phyloP scores from a whole-genome alignment of 129 eudicot species.

The Flaveria brownii region DNA sequence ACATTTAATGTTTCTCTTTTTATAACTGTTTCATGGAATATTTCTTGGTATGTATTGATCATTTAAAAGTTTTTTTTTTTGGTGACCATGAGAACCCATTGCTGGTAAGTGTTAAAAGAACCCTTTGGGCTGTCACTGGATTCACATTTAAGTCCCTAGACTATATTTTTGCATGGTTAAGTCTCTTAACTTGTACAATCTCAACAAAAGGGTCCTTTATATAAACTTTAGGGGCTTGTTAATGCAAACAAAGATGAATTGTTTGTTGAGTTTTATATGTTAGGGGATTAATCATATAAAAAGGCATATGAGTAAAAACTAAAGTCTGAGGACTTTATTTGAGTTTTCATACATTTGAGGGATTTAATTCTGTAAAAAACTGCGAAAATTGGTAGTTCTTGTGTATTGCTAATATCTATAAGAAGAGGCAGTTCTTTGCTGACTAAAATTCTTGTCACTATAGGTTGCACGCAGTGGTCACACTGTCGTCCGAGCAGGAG shows the following conservation, averaged over 20 bases:
- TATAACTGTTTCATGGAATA: neutral
- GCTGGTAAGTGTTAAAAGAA: neutral
- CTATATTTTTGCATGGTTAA: neutral
- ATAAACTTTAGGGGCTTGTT: neutral
- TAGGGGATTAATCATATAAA: neutral
- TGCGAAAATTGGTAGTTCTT: neutral
- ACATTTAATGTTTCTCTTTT: neutral
- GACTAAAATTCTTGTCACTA: conserved; percentile 16
- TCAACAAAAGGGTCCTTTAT: neutral
- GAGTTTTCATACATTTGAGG: neutral
- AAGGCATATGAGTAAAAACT: neutral
- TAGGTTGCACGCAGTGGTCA: conserved; percentile 97
- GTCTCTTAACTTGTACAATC: neutral
- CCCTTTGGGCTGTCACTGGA: neutral
- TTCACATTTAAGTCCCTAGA: neutral
- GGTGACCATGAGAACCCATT: no score
- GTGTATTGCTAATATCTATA: neutral
- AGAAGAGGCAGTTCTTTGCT: conserved; percentile 1
- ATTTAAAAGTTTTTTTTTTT: neutral
- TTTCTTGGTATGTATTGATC: conserved; percentile 9
- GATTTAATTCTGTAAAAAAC: neutral
- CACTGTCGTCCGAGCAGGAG: conserved; percentile 80
- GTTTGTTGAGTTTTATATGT: neutral
- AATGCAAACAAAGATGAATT: neutral
- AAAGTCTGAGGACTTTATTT: neutral